Evolutionary conservation across 139 green algal species (phyloP).

Genomic region (Tetraselmis chui): DNA sequence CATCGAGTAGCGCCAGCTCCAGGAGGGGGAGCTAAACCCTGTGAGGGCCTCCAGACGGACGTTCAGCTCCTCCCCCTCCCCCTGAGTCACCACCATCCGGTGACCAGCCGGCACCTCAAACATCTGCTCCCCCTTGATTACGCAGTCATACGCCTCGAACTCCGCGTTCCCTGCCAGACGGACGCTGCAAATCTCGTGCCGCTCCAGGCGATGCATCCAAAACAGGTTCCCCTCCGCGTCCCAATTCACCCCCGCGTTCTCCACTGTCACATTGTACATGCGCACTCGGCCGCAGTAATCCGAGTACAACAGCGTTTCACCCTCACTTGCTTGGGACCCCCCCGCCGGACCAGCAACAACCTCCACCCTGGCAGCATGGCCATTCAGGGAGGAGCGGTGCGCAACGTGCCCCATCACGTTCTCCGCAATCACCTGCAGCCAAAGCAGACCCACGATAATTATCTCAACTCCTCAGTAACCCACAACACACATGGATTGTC

Average conservation of each 20-base stretch:
- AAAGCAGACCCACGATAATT: not conserved
- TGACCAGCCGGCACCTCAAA: conserved; percentile 82
- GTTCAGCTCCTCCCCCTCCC: not conserved
- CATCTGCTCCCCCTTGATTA: conserved; percentile 25
- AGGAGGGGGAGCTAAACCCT: not conserved
- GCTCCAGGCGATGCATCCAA: conserved; percentile 69
- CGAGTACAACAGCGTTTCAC: conserved; percentile 43
- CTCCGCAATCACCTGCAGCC: conserved; percentile 31
- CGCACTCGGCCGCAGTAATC: conserved; percentile 52
- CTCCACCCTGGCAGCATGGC: not conserved
- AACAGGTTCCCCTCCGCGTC: conserved; percentile 55
- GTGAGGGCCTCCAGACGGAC: not conserved
- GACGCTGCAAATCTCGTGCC: conserved; percentile 58
- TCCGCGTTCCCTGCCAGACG: conserved; percentile 77
- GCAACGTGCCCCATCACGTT: conserved; percentile 40
- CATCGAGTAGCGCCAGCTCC: not conserved
- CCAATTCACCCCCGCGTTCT: conserved; percentile 86
- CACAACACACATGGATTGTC: no score
- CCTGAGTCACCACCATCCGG: conserved; percentile 52
- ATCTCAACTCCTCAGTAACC: not conserved
- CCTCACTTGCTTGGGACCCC: not conserved
- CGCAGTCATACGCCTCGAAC: conserved; percentile 75
- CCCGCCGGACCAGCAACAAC: not conserved
- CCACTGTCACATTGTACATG: conserved; percentile 71
- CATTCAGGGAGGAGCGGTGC: not conserved